Conservation (phyloP, 768 basidiomycete genomes). For the Rhodotorula diobovata region DNA sequence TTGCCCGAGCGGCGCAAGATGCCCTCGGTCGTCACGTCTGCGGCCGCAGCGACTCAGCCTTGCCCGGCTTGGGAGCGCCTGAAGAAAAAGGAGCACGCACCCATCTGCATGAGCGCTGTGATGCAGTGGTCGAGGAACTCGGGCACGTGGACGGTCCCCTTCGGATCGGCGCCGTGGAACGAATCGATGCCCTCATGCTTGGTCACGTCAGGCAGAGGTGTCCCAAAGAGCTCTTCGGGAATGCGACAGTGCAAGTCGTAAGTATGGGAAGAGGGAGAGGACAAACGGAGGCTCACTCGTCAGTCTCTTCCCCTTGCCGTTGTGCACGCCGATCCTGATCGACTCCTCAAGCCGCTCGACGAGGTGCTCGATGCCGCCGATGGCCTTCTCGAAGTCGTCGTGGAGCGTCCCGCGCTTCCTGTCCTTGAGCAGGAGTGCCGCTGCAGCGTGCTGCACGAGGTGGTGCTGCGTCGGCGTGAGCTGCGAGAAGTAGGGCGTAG, state of each 20-base stretch:
- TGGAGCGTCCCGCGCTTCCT: conserved; percentile 1
- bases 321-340: neutral
- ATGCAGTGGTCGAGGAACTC: conserved; percentile 34
- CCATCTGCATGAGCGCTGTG: conserved; percentile 27
- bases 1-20: conserved; percentile 25
- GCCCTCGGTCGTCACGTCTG: conserved; percentile 25
- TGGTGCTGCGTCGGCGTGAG: conserved; percentile 22
- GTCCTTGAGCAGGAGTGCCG: conserved; percentile 24
- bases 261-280: neutral
- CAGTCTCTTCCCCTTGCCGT: neutral
- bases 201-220: conserved; percentile 1
- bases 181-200: conserved; percentile 20
- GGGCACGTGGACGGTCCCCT: conserved; percentile 20
- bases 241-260: too few relatives aligned
- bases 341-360: neutral
- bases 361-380: conserved; percentile 18
- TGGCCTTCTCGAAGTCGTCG: conserved; percentile 2
- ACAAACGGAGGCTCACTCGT: conserved; percentile 1
- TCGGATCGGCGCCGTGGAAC: conserved; percentile 23
- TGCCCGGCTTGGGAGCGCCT: neutral
- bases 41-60: too few relatives aligned
- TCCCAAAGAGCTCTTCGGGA: conserved; percentile 25
- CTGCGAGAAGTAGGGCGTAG: conserved; percentile 16
- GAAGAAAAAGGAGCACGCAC: neutral
- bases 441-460: conserved; percentile 27